Evolutionary conservation across 225 moss, liverwort and hornwort species (phyloP).

Genomic region (Polytrichum formosum): DNA sequence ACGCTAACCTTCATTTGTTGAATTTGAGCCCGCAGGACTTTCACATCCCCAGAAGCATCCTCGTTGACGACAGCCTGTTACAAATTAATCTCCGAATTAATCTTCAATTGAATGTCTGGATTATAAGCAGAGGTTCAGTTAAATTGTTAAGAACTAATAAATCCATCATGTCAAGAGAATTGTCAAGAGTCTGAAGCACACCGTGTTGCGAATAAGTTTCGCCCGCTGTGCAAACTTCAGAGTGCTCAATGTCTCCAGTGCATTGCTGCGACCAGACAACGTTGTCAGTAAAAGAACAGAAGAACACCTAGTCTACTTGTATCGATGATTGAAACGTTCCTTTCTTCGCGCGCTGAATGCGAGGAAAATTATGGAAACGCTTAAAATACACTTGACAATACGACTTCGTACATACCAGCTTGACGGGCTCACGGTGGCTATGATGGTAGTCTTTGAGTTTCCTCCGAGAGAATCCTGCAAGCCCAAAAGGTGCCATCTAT

Average conservation of each 20-base stretch:
- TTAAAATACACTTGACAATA: neutral
- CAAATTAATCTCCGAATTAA: neutral
- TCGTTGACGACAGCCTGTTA: slow-evolving; percentile 85
- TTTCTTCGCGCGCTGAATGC: too few species aligned
- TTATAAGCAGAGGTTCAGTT: neutral
- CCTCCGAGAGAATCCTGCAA: slow-evolving; percentile 62
- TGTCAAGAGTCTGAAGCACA: neutral
- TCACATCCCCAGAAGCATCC: slow-evolving; percentile 86
- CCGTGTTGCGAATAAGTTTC: slow-evolving; percentile 53
- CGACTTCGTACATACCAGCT: slow-evolving; percentile 24
- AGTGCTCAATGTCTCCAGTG: slow-evolving; percentile 56
- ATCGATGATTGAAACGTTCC: too few species aligned
- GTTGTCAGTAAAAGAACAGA: too few species aligned
- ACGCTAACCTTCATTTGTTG: slow-evolving; percentile 72
- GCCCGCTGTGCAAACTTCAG: slow-evolving; percentile 69
- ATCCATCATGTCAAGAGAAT: neutral
- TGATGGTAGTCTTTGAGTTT: slow-evolving; percentile 65
- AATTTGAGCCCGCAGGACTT: slow-evolving; percentile 77
- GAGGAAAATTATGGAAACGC: too few species aligned
- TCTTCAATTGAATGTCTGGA: neutral
- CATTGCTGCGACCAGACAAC: slow-evolving; percentile 25
- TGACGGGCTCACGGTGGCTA: slow-evolving; percentile 63
- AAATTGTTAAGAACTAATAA: neutral
- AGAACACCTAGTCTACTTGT: too few species aligned
- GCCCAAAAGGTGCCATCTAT: neutral